These are phyloP conservation scores for Trichoderma arundinaceum DNA, from an alignment of 2,329 filamentous ascomycete genomes.

Conservation along the genomic window DNA sequence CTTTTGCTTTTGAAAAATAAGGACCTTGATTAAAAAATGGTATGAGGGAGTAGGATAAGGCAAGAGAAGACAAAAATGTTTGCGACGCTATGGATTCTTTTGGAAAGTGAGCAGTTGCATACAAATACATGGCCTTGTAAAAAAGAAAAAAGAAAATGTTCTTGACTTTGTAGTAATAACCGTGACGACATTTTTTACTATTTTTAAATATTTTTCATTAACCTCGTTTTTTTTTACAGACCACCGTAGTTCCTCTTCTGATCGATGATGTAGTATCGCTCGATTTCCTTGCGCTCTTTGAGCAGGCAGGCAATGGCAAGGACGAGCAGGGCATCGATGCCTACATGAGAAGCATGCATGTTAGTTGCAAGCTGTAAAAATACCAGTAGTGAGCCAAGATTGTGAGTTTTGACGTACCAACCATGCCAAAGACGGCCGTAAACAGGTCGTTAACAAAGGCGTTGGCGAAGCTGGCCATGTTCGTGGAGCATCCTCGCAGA, in stretches of 20 bases:
- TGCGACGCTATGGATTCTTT: slow-evolving; percentile 15
- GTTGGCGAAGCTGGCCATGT: slow-evolving; percentile 73
- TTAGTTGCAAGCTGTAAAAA: neutral
- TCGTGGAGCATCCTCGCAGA: slow-evolving; percentile 70
- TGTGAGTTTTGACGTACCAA: slow-evolving; percentile 55
- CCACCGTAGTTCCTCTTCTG: slow-evolving; percentile 69
- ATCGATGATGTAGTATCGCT: slow-evolving; percentile 80
- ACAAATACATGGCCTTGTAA: slow-evolving; percentile 10
- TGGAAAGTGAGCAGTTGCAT: neutral
- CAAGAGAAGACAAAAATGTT: neutral
- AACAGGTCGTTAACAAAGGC: slow-evolving; percentile 76
- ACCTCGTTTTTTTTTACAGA: slow-evolving; percentile 45
- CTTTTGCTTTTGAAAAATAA: neutral
- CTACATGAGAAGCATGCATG: slow-evolving; percentile 40
- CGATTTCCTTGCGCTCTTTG: slow-evolving; percentile 80
- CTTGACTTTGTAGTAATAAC: slow-evolving; percentile 9
- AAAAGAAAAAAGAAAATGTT: neutral
- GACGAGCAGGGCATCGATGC: slow-evolving; percentile 69
- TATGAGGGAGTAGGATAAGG: slow-evolving; percentile 1
- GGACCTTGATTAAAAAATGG: neutral
- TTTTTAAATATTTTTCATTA: neutral
- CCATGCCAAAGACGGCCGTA: slow-evolving; percentile 79
- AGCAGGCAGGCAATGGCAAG: slow-evolving; percentile 75
- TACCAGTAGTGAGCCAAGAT: neutral
- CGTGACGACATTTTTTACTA: neutral